Evolutionary conservation across 768 basidiomycete species (phyloP).

Genomic region (Trametes villosa): DNA sequence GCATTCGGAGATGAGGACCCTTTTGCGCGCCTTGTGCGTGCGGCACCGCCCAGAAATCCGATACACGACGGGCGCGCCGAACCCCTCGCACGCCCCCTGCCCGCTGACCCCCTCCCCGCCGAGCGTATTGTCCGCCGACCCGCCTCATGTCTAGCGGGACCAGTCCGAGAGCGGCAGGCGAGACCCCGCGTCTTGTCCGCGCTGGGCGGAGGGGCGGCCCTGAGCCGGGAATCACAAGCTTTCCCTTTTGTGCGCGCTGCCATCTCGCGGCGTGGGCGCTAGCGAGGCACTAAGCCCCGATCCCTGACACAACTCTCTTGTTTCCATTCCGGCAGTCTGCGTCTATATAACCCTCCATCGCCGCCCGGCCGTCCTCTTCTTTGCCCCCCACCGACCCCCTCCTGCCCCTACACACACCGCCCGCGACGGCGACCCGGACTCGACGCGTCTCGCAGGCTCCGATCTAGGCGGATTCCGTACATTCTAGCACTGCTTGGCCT

Average conservation of each 20-base stretch:
- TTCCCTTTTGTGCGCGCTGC: neutral
- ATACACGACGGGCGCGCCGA: neutral
- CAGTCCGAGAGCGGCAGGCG: neutral
- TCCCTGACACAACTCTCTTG: conserved; percentile 12
- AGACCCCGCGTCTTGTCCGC: neutral
- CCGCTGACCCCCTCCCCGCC: conserved; percentile 1
- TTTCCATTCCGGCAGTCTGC: conserved; percentile 10
- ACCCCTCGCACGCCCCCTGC: neutral
- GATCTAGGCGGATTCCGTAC: neutral
- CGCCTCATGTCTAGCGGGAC: neutral
- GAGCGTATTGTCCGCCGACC: neutral
- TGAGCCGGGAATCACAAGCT: conserved; percentile 14
- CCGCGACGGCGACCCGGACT: neutral
- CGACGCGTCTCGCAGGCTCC: neutral
- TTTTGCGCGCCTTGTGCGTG: neutral
- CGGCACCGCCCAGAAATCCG: neutral
- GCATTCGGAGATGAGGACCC: neutral
- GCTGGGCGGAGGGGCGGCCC: neutral
- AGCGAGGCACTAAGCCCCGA: neutral
- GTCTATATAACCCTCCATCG: conserved; percentile 1
- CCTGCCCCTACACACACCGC: neutral
- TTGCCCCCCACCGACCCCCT: neutral
- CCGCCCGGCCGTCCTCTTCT: neutral
- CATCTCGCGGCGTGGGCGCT: conserved; percentile 12
- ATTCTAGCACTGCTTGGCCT: neutral